Evolutionary conservation across 805 yeast genomes (phyloP).

Genomic region (Wilhelminamyces savonicus): DNA sequence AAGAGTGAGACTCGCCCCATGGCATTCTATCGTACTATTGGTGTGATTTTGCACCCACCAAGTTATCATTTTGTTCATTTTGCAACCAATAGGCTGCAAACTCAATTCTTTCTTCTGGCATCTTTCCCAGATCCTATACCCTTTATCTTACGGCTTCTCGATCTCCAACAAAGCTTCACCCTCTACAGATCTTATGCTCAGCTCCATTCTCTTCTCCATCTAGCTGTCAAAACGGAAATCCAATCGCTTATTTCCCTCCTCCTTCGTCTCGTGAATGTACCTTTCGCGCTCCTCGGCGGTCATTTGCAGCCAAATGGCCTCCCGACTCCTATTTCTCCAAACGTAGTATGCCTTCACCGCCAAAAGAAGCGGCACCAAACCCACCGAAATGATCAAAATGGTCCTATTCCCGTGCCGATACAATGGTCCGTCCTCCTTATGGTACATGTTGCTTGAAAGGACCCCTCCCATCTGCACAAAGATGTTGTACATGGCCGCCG

Average conservation of each 20-base stretch:
- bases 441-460: slow-evolving; percentile 18
- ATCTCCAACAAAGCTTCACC: too few relatives aligned
- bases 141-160: too few relatives aligned
- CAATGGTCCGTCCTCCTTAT: slow-evolving; percentile 20
- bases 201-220: too few relatives aligned
- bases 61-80: too few relatives aligned
- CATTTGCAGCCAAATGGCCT: slow-evolving; percentile 13
- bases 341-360: slow-evolving; percentile 15
- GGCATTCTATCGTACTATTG: too few relatives aligned
- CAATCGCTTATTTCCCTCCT: slow-evolving; percentile 18
- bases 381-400: slow-evolving; percentile 11
- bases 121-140: too few relatives aligned
- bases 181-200: too few relatives aligned
- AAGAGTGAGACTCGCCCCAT: too few relatives aligned
- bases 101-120: too few relatives aligned
- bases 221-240: slow-evolving; percentile 21
- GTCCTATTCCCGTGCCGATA: slow-evolving; percentile 19
- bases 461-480: slow-evolving; percentile 18
- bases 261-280: slow-evolving; percentile 9
- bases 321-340: slow-evolving; percentile 13
- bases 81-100: too few relatives aligned
- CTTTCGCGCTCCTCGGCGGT: slow-evolving; percentile 10
- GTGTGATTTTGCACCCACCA: too few relatives aligned
- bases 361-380: slow-evolving; percentile 15
- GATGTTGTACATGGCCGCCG: slow-evolving; percentile 24